Percentiles rank a stretch among this genome's conserved stretches.
phyloP scores from a whole-genome alignment of 2,329 filamentous ascomycete species.

The Colletotrichum ledebouriae region DNA sequence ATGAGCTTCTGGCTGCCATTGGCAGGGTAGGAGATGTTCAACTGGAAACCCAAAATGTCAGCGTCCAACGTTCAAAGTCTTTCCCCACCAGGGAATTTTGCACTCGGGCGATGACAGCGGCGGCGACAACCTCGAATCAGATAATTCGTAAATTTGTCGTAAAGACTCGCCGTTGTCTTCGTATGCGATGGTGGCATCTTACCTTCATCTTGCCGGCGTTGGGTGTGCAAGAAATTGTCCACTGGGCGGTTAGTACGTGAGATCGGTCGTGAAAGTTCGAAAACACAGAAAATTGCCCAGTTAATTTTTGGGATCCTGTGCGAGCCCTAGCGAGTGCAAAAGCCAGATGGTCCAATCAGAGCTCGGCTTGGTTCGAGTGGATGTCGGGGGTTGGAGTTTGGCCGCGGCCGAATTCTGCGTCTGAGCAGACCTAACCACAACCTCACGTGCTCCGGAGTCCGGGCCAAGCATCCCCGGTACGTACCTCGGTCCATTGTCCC shows the following conservation, averaged over 20 bases:
- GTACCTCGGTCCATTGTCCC: background rate
- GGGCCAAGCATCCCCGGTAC: background rate
- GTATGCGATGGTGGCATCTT: slow-evolving; percentile 44
- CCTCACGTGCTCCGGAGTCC: slow-evolving; percentile 21
- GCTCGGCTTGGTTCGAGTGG: background rate
- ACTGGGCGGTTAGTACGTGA: slow-evolving; percentile 55
- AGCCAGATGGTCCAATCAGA: slow-evolving; percentile 51
- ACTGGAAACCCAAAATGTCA: slow-evolving; percentile 56
- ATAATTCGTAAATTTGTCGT: background rate
- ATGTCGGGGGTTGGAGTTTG: too few species aligned
- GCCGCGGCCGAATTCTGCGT: too few species aligned
- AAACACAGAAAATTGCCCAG: slow-evolving; percentile 43
- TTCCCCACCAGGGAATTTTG: slow-evolving; percentile 4
- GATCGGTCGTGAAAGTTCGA: slow-evolving; percentile 52
- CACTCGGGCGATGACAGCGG: background rate
- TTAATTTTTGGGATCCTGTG: slow-evolving; percentile 55
- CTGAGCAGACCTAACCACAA: slow-evolving; percentile 4
- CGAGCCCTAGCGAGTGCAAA: slow-evolving; percentile 49
- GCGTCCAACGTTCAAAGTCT: slow-evolving; percentile 42
- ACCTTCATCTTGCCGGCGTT: slow-evolving; percentile 64
- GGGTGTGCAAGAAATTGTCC: slow-evolving; percentile 60
- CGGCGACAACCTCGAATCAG: background rate
- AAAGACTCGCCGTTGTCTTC: background rate
- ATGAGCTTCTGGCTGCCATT: slow-evolving; percentile 99
- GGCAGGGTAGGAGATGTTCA: slow-evolving; percentile 89